phyloP scores from a whole-genome alignment of 1,139 yeast species.

The Geotrichum klebahnii region DNA sequence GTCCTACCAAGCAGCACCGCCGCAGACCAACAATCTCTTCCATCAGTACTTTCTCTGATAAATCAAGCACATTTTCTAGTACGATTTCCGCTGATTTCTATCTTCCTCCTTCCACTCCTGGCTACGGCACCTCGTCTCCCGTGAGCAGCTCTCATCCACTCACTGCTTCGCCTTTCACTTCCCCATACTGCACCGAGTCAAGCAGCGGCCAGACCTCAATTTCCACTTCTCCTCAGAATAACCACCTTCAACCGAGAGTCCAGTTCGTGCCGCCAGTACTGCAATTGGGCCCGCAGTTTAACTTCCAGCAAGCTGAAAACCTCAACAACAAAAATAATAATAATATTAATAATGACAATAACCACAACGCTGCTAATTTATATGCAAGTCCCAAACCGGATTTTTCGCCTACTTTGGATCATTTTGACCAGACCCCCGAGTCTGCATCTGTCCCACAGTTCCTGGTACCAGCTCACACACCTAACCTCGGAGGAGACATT shows the following conservation, averaged over 20 bases:
- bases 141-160: constrained; percentile 18
- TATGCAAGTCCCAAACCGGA: constrained; percentile 30
- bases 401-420: constrained; percentile 27
- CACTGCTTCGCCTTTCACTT: constrained; percentile 17
- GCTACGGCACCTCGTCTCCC: constrained; percentile 18
- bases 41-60: too few relatives aligned
- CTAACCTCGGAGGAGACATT: constrained; percentile 18
- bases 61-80: too few relatives aligned
- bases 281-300: constrained; percentile 16
- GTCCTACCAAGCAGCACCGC: constrained; percentile 18
- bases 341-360: too few relatives aligned
- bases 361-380: constrained; percentile 24
- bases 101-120: constrained; percentile 25
- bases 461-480: constrained; percentile 26
- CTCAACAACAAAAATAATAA: too few relatives aligned
- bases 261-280: too few relatives aligned
- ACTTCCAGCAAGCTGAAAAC: constrained; percentile 9
- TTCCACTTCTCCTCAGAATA: too few relatives aligned
- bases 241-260: too few relatives aligned
- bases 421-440: constrained; percentile 29
- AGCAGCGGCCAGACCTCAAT: too few relatives aligned
- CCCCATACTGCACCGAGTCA: constrained; percentile 17
- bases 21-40: constrained; percentile 20
- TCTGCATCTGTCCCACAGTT: constrained; percentile 27
- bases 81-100: constrained; percentile 20